These are phyloP conservation scores for Monascus purpureus DNA, from an alignment of 495 filamentous ascomycete species.

Conservation along the genomic window DNA sequence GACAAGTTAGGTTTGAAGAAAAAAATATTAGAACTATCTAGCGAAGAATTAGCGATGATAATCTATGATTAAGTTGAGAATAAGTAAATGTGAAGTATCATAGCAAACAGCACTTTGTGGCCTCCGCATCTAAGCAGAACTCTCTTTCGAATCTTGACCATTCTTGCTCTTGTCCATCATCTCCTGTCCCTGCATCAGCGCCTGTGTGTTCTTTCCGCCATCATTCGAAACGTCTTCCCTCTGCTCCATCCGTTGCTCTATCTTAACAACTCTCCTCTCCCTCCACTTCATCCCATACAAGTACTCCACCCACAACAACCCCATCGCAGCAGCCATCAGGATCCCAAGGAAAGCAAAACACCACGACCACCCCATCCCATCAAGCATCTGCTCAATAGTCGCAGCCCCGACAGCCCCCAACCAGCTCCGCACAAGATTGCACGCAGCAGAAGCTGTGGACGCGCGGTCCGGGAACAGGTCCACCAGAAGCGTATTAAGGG, in stretches of 20 bases:
- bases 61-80: no score
- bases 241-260: slow-evolving; percentile 5
- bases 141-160: no score
- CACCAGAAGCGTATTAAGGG: slow-evolving; percentile 32
- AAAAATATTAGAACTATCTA: no score
- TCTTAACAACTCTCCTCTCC: slow-evolving; percentile 15
- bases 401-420: slow-evolving; percentile 49
- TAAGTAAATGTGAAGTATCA: no score
- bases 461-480: slow-evolving; percentile 45
- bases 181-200: no score
- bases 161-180: no score
- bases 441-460: slow-evolving; percentile 48
- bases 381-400: slow-evolving; percentile 44
- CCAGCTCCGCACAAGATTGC: slow-evolving; percentile 50
- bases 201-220: no score
- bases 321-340: slow-evolving; percentile 20
- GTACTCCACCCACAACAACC: slow-evolving; percentile 14
- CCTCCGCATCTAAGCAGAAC: no score
- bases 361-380: slow-evolving; percentile 47
- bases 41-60: no score
- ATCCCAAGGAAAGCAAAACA: slow-evolving; percentile 36
- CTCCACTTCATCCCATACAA: slow-evolving; percentile 28
- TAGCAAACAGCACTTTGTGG: no score
- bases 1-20: no score
- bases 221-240: slow-evolving; percentile 1